phyloP scores from a whole-genome alignment of 225 moss, liverwort and hornwort genomes.

The Climacium dendroides region DNA sequence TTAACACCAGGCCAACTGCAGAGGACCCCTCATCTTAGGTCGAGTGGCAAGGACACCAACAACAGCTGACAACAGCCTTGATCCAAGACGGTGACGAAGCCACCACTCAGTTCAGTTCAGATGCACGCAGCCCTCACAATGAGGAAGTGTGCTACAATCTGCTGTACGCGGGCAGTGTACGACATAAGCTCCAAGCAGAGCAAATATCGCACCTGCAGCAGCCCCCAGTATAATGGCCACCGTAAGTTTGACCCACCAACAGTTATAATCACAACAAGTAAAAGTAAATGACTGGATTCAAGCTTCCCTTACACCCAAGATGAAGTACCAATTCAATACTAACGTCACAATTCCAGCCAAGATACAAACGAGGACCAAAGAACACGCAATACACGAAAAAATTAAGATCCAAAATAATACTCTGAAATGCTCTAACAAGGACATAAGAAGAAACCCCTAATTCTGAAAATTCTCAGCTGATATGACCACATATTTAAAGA shows the following conservation, averaged over 20 bases:
- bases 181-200: conserved; percentile 99
- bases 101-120: conserved; percentile 83
- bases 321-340: not conserved
- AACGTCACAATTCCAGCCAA: not conserved
- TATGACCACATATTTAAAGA: not conserved
- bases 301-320: not conserved
- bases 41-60: conserved; percentile 81
- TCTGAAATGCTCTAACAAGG: not conserved
- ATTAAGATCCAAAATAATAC: not conserved
- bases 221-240: conserved; percentile 99
- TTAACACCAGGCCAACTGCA: conserved; percentile 97
- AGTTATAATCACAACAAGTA: conserved; percentile 17
- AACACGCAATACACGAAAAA: not conserved
- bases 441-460: not conserved
- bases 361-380: not conserved
- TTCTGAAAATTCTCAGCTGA: not conserved
- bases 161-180: conserved; percentile 99
- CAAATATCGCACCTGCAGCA: conserved; percentile 99
- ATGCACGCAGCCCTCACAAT: conserved; percentile 79
- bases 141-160: conserved; percentile 94
- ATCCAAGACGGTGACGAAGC: conserved; percentile 96
- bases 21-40: conserved; percentile 59
- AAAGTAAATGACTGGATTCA: conserved; percentile 1
- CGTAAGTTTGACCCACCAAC: conserved; percentile 96
- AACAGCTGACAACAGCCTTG: conserved; percentile 90